Evolutionary conservation across 2,329 filamentous ascomycete species (phyloP), one percentile per base, ranked within the genome.

Genomic region (Diplodia corticola): DNA sequence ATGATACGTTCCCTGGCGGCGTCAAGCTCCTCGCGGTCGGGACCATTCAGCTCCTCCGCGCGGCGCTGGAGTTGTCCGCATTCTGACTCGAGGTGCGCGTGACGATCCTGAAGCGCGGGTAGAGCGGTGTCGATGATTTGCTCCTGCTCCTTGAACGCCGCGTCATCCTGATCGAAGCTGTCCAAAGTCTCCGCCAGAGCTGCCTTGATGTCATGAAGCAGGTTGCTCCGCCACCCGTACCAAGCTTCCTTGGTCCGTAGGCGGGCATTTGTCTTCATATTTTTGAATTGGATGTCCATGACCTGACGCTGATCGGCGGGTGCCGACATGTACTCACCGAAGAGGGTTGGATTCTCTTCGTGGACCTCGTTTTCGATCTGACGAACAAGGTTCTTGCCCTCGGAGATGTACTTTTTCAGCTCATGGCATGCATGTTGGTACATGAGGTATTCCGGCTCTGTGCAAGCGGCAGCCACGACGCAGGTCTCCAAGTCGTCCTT

Each of bases 241-340:
- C 95, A 99, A 82, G 95, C 93, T 66, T 92, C 92, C 76, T 97
- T 97, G 80, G 94, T 97, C 61, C 93, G 83, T 15, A 97, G 84
- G 28, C 95, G 87, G 17, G 94, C 92, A 76, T 96, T 91, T 0
- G 92, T 93, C 81, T 97, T 98, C 78, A 97, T 91, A 73, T 98
- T 97, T 78, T 96, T 95, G 83, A 99, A 95, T 75, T 98, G 93
- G 70, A 91, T 95, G 80, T 99, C 94, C 89, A 99, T 96, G 63
- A 96, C 84, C 3, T 87, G 80, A 73, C 91, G 93, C 75, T 96
- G 88, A 69, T 96, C 92, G 0, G 92, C 87, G 0, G 91, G 86
- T 28, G 94, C 94, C 10, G 89, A 89, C 69, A 96, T 88, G 75
- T 99, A 99, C 75, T 98, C 95, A 67, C 88, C 88, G 79, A 99